Evolutionary conservation across 2,329 filamentous ascomycete species (phyloP), one percentile per base, ranked within the genome.

Genomic region (Rhynchosporium secalis): DNA sequence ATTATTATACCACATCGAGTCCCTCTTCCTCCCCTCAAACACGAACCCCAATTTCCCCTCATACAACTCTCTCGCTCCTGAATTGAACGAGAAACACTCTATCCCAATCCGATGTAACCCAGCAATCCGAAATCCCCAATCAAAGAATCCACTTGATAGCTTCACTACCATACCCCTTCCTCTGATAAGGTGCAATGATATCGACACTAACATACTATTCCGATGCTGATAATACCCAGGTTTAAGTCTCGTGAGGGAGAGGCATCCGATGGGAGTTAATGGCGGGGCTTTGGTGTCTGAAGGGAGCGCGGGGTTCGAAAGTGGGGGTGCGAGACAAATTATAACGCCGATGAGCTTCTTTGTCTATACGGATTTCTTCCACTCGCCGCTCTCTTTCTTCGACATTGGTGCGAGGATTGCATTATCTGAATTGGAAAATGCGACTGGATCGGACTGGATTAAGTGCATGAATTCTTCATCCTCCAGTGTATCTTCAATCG

Each of bases 81-180:
- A 60, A 61, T 77, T 77, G 60, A 73, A 76, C 15, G 69, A 70
- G 54, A 73, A 73, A 1, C 70, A 69, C 36, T 68, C 66, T 36
- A 78, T 72, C 33, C 73, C 72, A 41, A 77, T 67, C 12, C 75
- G 70, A 62, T 77, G 75, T 62, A 77, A 58, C 3, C 74, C 73
- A 2, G 74, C 75, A 62, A 74, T 71, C 54, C 71, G 67, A 48
- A 76, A 76, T 1, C 62, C 71, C 68, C 72, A 77, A 51, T 72
- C 71, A 20, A 20, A 76, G 62, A 6, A 68, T 65, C 76, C 76
- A 78, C 45, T 68, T 62, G 36, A 78, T 74, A 4, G 76, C 76
- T 65, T 78, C 76, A n/a, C 62, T 66, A 0, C 75, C 76, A 62
- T 77, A 77, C 0, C 76, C 76, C 26, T 70, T 68, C 1, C 76